A percentile compares a stretch with the other conserved stretches of the same genome.
phyloP scores from a whole-genome alignment of 306 rosid genomes.

The Trifolium dubium region DNA sequence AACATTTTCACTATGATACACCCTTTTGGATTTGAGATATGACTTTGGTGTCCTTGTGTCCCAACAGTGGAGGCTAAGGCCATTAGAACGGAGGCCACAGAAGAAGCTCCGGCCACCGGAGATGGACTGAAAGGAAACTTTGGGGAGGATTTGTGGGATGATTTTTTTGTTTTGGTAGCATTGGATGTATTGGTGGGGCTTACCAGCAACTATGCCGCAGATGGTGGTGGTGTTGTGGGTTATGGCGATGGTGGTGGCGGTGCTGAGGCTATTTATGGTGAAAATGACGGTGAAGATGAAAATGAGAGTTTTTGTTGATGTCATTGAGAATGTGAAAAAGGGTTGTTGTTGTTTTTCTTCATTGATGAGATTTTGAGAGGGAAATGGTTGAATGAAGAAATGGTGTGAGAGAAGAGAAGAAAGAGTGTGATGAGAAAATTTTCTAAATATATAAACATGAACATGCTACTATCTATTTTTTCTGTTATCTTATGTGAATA shows the following conservation, averaged over 20 bases:
- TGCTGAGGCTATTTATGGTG: conserved; percentile 43
- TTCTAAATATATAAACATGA: not conserved
- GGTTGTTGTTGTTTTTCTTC: conserved; percentile 43
- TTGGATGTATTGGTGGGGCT: conserved; percentile 35
- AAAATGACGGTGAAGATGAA: conserved; percentile 16
- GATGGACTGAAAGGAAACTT: conserved; percentile 41
- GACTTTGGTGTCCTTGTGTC: conserved; percentile 12
- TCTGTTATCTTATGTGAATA: too few relatives aligned
- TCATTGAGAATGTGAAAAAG: conserved; percentile 34
- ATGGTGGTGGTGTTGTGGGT: conserved; percentile 45
- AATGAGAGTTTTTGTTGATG: conserved; percentile 2
- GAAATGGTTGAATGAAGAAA: conserved; percentile 14
- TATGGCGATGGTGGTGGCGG: conserved; percentile 51
- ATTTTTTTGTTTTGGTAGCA: conserved; percentile 38
- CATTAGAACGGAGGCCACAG: conserved; percentile 53
- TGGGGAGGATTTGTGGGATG: conserved; percentile 36
- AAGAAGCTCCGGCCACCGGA: conserved; percentile 61
- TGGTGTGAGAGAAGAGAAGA: conserved; percentile 20
- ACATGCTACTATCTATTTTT: not conserved
- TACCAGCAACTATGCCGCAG: conserved; percentile 50
- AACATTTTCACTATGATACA: conserved; percentile 38
- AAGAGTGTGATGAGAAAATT: not conserved
- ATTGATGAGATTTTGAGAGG: conserved; percentile 46
- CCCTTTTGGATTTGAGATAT: conserved; percentile 29
- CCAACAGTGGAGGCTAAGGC: conserved; percentile 54